Evolutionary conservation across 768 basidiomycete species (phyloP).

Genomic region (Podaxis carcinomalis): DNA sequence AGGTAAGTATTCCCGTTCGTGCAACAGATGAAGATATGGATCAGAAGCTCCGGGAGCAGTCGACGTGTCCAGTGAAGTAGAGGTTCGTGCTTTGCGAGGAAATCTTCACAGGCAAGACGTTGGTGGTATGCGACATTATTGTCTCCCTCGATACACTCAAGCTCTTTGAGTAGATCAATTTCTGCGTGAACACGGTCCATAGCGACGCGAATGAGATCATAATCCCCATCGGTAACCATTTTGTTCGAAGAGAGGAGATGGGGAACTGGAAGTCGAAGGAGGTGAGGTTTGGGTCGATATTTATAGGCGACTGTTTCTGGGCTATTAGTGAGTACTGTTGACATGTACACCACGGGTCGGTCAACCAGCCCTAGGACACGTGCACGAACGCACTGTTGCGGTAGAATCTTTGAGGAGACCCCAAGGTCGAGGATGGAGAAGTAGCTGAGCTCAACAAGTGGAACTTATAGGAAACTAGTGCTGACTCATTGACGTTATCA

Average conservation of each 20-base stretch:
- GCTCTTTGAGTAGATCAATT: background rate
- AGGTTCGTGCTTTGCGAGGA: background rate
- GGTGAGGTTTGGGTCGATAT: background rate
- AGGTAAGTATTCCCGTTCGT: background rate
- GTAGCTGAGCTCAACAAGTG: too few species aligned
- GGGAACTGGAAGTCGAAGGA: background rate
- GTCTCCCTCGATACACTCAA: background rate
- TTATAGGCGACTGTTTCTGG: too few species aligned
- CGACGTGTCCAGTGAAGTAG: constrained; percentile 2
- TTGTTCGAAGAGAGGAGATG: background rate
- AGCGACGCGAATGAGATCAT: background rate
- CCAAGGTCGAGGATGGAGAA: too few species aligned
- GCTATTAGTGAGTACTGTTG: too few species aligned
- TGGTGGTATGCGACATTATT: background rate
- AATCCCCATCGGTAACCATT: background rate
- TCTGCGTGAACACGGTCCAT: background rate
- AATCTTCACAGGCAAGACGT: background rate
- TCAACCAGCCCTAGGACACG: too few species aligned
- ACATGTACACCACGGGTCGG: too few species aligned
- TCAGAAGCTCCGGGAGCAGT: background rate
- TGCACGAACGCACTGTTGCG: too few species aligned
- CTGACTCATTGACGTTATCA: too few species aligned
- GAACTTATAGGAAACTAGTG: too few species aligned
- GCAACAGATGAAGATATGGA: constrained; percentile 1
- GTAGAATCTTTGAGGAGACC: too few species aligned